These are phyloP conservation scores for Ceratocystis alfenasii DNA, from an alignment of 2,329 filamentous ascomycete genomes.

Conservation along the genomic window DNA sequence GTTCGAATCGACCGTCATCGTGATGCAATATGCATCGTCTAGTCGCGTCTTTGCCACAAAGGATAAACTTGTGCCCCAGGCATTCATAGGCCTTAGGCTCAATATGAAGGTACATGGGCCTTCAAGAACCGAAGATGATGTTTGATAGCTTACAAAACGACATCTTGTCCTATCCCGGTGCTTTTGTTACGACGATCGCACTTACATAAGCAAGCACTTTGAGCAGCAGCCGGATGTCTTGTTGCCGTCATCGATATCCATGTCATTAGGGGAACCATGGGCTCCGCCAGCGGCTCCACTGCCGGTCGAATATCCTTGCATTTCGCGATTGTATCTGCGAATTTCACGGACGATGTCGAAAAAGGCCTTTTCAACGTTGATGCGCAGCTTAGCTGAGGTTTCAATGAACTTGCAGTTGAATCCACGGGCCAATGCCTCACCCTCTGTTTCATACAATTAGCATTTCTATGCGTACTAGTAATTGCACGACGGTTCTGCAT, in stretches of 20 bases:
- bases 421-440: constrained; percentile 68
- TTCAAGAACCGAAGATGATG: background rate
- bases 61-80: background rate
- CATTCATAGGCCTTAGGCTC: too few relatives aligned
- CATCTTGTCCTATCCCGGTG: background rate
- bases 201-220: constrained; percentile 80
- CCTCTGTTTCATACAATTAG: constrained; percentile 48
- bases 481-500: constrained; percentile 29
- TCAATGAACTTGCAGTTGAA: constrained; percentile 99
- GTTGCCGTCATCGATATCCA: constrained; percentile 64
- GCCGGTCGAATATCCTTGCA: constrained; percentile 71
- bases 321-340: constrained; percentile 94
- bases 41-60: background rate
- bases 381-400: constrained; percentile 94
- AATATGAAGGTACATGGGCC: too few relatives aligned
- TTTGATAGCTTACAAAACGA: background rate
- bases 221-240: constrained; percentile 66
- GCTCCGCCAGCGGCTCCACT: constrained; percentile 52
- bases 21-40: background rate
- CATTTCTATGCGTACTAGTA: background rate
- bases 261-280: constrained; percentile 54
- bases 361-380: constrained; percentile 97
- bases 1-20: background rate
- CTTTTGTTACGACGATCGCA: constrained; percentile 4
- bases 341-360: constrained; percentile 98